Evolutionary conservation across 768 basidiomycete species (phyloP).

Genomic region (Agaricus blazei): DNA sequence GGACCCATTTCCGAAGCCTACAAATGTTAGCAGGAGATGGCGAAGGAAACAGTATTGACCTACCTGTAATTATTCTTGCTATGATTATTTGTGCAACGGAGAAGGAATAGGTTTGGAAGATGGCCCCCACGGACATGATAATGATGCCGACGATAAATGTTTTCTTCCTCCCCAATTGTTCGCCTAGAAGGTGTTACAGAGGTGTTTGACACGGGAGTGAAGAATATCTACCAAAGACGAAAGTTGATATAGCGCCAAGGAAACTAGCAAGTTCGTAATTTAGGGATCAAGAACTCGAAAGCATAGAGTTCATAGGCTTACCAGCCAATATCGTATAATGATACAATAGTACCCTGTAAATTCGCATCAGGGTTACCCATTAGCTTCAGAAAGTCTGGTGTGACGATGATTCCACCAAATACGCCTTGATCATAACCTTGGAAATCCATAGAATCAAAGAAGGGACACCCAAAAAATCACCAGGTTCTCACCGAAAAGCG

Average conservation of each 20-base stretch:
- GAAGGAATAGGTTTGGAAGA: slow-evolving; percentile 42
- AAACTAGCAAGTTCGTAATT: slow-evolving; percentile 25
- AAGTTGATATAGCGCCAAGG: slow-evolving; percentile 40
- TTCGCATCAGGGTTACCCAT: slow-evolving; percentile 42
- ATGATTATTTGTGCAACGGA: slow-evolving; percentile 45
- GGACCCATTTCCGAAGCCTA: slow-evolving; percentile 43
- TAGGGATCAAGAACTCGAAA: neutral
- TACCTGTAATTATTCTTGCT: slow-evolving; percentile 41
- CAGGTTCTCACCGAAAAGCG: slow-evolving; percentile 35
- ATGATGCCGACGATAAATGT: slow-evolving; percentile 44
- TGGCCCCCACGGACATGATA: slow-evolving; percentile 49
- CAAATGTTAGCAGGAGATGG: neutral
- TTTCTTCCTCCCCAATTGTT: slow-evolving; percentile 39
- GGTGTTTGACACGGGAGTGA: neutral
- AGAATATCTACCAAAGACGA: slow-evolving; percentile 27
- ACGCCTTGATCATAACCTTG: slow-evolving; percentile 50
- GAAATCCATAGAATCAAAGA: neutral
- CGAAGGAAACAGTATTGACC: neutral
- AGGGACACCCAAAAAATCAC: neutral
- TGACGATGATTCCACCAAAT: slow-evolving; percentile 48
- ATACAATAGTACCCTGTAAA: slow-evolving; percentile 45
- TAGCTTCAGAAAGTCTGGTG: slow-evolving; percentile 37
- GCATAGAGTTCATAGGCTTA: slow-evolving; percentile 13
- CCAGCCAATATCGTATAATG: slow-evolving; percentile 49
- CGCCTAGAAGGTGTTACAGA: slow-evolving; percentile 20